phyloP scores from a whole-genome alignment of 805 yeast genomes.

The Suhomyces sp. region DNA sequence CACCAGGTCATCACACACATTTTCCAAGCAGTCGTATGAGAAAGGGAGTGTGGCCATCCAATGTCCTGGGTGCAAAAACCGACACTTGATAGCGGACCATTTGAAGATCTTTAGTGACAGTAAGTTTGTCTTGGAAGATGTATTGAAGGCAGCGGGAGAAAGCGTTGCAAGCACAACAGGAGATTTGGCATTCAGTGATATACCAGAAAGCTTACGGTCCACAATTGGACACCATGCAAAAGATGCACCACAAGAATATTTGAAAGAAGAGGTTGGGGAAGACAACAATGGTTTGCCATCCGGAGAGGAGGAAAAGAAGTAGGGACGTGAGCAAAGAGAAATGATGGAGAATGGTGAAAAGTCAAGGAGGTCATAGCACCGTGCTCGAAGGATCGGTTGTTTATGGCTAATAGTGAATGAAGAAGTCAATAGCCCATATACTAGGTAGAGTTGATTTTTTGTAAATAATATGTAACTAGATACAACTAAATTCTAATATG shows the following conservation, averaged over 20 bases:
- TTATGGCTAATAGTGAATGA: no score
- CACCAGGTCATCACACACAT: slow-evolving; percentile 81
- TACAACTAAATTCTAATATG: no score
- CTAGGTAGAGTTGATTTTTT: no score
- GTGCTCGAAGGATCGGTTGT: no score
- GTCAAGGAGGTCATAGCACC: no score
- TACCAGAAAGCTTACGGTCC: slow-evolving; percentile 54
- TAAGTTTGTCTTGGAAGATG: slow-evolving; percentile 75
- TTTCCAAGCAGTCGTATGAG: slow-evolving; percentile 88
- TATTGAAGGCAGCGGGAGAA: slow-evolving; percentile 74
- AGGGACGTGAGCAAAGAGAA: no score
- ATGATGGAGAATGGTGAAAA: no score
- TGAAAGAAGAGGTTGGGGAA: slow-evolving; percentile 12
- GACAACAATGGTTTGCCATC: slow-evolving; percentile 7
- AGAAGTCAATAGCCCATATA: no score
- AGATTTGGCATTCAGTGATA: slow-evolving; percentile 69
- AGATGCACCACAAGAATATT: slow-evolving; percentile 56
- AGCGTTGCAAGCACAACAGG: slow-evolving; percentile 60
- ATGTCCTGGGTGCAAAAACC: slow-evolving; percentile 86
- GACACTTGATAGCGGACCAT: slow-evolving; percentile 86
- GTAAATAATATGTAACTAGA: no score
- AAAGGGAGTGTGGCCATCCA: slow-evolving; percentile 84
- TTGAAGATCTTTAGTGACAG: slow-evolving; percentile 74
- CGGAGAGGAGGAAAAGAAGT: no score
- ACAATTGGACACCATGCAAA: slow-evolving; percentile 65